Conservation (phyloP, 305 asterid species). For the Salvia sclarea region DNA sequence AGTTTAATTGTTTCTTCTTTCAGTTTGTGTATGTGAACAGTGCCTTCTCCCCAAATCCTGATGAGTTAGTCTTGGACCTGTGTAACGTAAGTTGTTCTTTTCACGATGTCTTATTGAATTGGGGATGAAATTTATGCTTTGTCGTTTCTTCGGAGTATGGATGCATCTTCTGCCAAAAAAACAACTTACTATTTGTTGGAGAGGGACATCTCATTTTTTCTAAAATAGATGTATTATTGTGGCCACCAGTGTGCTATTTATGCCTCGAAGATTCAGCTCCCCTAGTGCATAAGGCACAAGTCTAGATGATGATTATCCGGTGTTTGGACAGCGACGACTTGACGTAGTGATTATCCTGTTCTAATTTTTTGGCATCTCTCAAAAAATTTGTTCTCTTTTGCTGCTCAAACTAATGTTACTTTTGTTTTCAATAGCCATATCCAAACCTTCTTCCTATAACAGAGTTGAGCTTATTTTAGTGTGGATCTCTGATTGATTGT, state of each 20-base stretch:
- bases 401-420: neutral
- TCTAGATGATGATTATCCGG: neutral
- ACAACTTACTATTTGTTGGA: neutral
- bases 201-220: neutral
- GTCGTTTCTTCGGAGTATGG: neutral
- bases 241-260: neutral
- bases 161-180: neutral
- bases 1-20: slow-evolving; percentile 14
- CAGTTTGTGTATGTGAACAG: slow-evolving; percentile 96
- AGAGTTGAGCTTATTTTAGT: slow-evolving; percentile 22
- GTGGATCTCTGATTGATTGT: too few species aligned
- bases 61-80: slow-evolving; percentile 66
- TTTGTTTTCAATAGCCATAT: neutral
- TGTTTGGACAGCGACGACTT: neutral
- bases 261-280: neutral
- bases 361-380: neutral
- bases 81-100: slow-evolving; percentile 54
- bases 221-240: neutral
- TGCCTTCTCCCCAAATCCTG: slow-evolving; percentile 90
- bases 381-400: slow-evolving; percentile 3
- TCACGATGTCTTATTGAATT: neutral
- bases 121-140: neutral
- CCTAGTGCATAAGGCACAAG: neutral
- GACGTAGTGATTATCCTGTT: neutral
- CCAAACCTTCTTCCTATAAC: slow-evolving; percentile 4